Evolutionary conservation across 1,284 basidiomycete genomes (phyloP).

Genomic region (Trichosporon sp.): DNA sequence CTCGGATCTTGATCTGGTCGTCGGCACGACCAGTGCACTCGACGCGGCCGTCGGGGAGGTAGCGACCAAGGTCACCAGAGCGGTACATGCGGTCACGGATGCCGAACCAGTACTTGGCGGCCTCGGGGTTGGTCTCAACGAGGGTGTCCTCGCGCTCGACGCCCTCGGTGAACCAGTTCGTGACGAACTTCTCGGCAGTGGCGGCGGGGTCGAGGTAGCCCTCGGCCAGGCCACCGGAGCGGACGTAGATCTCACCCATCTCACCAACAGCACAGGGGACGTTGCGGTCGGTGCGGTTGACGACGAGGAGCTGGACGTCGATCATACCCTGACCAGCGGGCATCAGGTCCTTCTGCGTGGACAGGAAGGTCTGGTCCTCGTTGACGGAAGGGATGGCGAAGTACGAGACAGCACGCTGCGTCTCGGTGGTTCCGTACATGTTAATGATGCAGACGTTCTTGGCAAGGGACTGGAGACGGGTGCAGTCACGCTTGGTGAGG

Average conservation of each 20-base stretch:
- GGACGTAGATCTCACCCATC: constrained; percentile 97
- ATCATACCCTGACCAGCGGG: constrained; percentile 98
- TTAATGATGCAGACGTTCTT: constrained; percentile 93
- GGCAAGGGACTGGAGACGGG: constrained; percentile 90
- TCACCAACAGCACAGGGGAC: constrained; percentile 93
- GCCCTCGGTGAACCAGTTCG: constrained; percentile 79
- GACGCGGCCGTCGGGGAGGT: constrained; percentile 88
- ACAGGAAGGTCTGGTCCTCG: constrained; percentile 84
- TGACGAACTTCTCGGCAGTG: constrained; percentile 86
- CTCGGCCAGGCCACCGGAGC: constrained; percentile 93
- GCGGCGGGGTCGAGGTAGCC: constrained; percentile 87
- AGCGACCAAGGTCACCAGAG: constrained; percentile 93
- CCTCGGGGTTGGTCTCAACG: constrained; percentile 65
- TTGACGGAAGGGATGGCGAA: constrained; percentile 88
- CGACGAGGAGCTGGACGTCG: constrained; percentile 95
- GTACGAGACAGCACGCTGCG: constrained; percentile 97
- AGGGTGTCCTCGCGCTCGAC: constrained; percentile 71
- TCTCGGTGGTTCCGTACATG: constrained; percentile 99
- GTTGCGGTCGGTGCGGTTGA: constrained; percentile 87
- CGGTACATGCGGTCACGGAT: constrained; percentile 97
- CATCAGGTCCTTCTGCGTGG: constrained; percentile 96
- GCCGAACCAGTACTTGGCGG: constrained; percentile 84
- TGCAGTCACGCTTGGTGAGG: constrained; percentile 96
- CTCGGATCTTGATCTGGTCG: constrained; percentile 99
- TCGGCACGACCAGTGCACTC: constrained; percentile 98